Evolutionary conservation across 2,329 filamentous ascomycete species (phyloP), one percentile per base, ranked within the genome.

Genomic region (Stenocarpella maydis): DNA sequence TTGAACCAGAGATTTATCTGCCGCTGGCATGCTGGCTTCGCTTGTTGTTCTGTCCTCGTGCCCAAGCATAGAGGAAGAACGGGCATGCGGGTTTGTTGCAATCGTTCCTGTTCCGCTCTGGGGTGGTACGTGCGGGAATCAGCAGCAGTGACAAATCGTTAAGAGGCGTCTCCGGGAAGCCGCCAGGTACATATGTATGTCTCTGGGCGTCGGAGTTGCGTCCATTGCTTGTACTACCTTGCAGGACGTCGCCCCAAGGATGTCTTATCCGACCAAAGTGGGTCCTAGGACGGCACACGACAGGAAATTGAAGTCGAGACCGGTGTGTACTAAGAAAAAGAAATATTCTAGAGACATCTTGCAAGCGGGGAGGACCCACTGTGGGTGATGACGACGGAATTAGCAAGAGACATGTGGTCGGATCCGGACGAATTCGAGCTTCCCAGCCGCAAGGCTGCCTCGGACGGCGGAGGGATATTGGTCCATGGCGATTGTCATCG

Each of bases 101-200:
- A 7, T 37, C 10, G 31, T 8, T 41, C 17, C 28, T 3, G 41
- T 21, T 9, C 17, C 28, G 21, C 15, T 26, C 17, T 58, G 21
- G 4, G 31, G 1, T 17, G 24, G 2, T 12, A 19, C n/a, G n/a
- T 37, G 19, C 43, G 43, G 17, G 64, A 19, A 12, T 54, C 43
- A 54, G 28, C 31, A 55, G 15, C 8, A 39, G 3, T 39, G 31
- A 17, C 26, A 12, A 21, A 39, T 50, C 65, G 12, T 50, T 37
- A 26, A 58, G 45, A 58, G 65, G 65, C 53, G 65, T 67, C 21
- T 67, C 52, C 14, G 65, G 65, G 26, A 17, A 67, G 21, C 65
- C 52, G 2, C 65, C 65, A 28, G 65, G 65, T 7, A 67, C 37
- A 12, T 67, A 28, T 52, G 65, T 7, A 67, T 47, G 10, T 67